Conservation (phyloP, 2,329 filamentous ascomycete species). For the Diaporthe helianthi region DNA sequence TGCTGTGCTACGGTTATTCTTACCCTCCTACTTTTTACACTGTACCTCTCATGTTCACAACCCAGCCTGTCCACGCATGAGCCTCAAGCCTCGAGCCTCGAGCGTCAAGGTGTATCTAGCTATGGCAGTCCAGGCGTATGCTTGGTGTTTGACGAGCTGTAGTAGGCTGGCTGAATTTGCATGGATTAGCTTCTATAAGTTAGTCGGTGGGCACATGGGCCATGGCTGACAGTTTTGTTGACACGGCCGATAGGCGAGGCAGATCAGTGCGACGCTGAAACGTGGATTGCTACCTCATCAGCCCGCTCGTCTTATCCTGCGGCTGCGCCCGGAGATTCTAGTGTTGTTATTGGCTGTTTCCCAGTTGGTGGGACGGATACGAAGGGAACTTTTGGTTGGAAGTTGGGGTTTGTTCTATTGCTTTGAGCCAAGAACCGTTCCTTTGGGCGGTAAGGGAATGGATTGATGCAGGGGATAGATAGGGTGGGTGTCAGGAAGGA, state of each 20-base stretch:
- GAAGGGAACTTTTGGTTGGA: too few relatives aligned
- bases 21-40: too few relatives aligned
- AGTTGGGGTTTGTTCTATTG: too few relatives aligned
- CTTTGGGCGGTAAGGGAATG: too few relatives aligned
- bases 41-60: background rate
- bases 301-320: background rate
- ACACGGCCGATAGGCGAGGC: slow-evolving; percentile 4
- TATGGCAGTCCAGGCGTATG: background rate
- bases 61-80: background rate
- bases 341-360: background rate
- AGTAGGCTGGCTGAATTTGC: background rate
- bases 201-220: too few relatives aligned
- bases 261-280: slow-evolving; percentile 22
- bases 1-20: background rate
- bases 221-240: too few relatives aligned
- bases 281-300: slow-evolving; percentile 15
- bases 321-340: background rate
- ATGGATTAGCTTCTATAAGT: background rate
- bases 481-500: too few relatives aligned
- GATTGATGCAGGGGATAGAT: too few relatives aligned
- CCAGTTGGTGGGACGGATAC: background rate
- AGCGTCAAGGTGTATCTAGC: background rate
- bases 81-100: background rate
- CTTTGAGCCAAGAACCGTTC: too few relatives aligned
- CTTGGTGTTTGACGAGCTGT: background rate